Evolutionary conservation across 2,329 filamentous ascomycete genomes (phyloP), one percentile per base, ranked within the genome.

Genomic region (Botrytis aclada): DNA sequence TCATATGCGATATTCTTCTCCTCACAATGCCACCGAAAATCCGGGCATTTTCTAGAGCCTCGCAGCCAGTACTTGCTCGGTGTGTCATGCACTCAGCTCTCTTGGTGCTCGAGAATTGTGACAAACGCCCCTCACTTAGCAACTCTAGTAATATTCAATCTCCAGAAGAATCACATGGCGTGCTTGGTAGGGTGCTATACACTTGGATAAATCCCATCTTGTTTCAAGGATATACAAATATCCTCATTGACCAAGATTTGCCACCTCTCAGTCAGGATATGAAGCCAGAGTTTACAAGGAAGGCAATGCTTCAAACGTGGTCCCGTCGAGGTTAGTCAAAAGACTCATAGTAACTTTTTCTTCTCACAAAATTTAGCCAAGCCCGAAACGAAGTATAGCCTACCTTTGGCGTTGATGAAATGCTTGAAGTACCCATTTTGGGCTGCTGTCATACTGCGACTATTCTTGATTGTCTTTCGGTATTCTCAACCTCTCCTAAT

Each of bases 401-500:
- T 84, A 9, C 80, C 80, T 9, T 61, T 77, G 18, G 80, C 78
- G 2, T 74, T 84, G 25, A 69, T 82, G 3, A 76, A 58, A 37
- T 81, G 78, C 71, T 76, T 83, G 32, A 74, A 74, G 12, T 29
- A 14, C 6, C 80, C 80, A 0, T 81, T 84, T 45, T 22, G 81
- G 5, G 58, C 76, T 9, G 80, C 80, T 3, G 76, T 82, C n/a
- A 62, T 81, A 0, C 81, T 82, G 5, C 81, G 84, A 12, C 51
- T 85, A 0, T 80, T 81, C 37, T 74, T 84, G 20, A 81, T 83
- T 22, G 12, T 78, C 1, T 85, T 85, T 72, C 80, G 81, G 7
- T 85, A 83, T 65, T 79, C 81, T 0, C 84, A 85, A 72, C 82
- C 83, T 7, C 64, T 82, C 2, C 76, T 85, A 3, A 84, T 85